Evolutionary conservation across 2,329 filamentous ascomycete species (phyloP).

Genomic region (Trichoderma cornu-damae): DNA sequence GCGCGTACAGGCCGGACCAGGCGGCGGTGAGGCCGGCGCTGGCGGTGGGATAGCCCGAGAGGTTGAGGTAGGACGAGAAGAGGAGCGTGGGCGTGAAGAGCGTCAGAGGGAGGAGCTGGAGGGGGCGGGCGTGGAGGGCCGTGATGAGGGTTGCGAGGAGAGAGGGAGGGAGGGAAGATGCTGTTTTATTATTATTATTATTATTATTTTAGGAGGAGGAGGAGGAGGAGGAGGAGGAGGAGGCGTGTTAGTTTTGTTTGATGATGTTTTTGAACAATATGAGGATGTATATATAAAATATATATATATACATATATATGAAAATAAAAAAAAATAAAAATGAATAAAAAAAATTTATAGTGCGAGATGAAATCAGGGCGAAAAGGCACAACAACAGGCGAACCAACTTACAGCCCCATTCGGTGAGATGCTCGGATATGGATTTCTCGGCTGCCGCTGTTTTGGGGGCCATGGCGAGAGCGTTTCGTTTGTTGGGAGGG

Average conservation of each 20-base stretch:
- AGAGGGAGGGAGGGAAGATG: conserved; percentile 49
- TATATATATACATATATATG: too few species aligned
- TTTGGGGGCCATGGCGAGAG: neutral
- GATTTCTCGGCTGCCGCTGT: neutral
- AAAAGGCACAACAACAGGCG: too few species aligned
- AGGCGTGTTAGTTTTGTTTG: neutral
- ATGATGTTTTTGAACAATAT: neutral
- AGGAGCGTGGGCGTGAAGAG: conserved; percentile 49
- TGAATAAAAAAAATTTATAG: neutral
- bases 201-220: too few species aligned
- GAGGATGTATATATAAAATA: too few species aligned
- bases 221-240: too few species aligned
- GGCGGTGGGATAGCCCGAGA: conserved; percentile 54
- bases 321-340: too few species aligned
- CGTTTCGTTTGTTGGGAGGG: neutral
- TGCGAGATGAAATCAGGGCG: too few species aligned
- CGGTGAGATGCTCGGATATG: conserved; percentile 15
- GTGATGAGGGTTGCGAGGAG: conserved; percentile 53
- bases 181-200: conserved; percentile 36
- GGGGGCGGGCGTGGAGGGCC: conserved; percentile 51
- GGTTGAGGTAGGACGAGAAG: conserved; percentile 55
- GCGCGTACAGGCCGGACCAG: conserved; percentile 53
- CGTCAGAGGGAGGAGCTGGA: conserved; percentile 48
- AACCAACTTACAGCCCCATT: conserved; percentile 21
- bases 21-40: conserved; percentile 52